A percentile compares a stretch with the other conserved stretches of the same genome.
phyloP scores from a whole-genome alignment of 305 asterid genomes.

The Fraxinus angustifolia region DNA sequence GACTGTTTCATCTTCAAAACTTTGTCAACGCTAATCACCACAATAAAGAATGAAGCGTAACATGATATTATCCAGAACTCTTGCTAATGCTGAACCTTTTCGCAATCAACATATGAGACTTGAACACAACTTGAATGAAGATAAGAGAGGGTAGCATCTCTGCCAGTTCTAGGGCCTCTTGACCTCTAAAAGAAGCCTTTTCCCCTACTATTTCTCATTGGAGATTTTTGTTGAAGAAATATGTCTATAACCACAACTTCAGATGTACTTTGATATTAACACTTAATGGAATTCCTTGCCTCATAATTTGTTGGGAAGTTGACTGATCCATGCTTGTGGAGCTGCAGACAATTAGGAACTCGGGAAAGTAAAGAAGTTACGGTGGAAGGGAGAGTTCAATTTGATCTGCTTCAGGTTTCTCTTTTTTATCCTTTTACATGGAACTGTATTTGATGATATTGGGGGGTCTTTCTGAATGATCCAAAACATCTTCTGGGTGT shows the following conservation, averaged over 20 bases:
- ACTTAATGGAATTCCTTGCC: conserved; percentile 4
- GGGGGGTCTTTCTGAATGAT: conserved; percentile 16
- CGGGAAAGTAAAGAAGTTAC: conserved; percentile 97
- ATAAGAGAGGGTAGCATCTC: neutral
- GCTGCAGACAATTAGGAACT: conserved; percentile 86
- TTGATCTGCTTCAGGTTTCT: conserved; percentile 91
- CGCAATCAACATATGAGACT: neutral
- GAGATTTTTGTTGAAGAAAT: conserved; percentile 1
- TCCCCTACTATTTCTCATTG: neutral
- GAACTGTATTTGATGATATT: conserved; percentile 15
- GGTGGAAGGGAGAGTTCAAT: conserved; percentile 95
- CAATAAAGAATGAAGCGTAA: conserved; percentile 8
- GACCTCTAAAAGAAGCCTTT: conserved; percentile 11
- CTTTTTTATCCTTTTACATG: neutral
- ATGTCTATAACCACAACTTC: neutral
- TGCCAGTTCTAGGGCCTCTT: neutral
- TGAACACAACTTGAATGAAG: neutral
- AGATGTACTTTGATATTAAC: neutral
- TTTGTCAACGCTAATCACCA: neutral
- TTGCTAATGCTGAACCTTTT: neutral
- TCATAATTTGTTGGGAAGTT: conserved; percentile 8
- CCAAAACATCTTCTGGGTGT: conserved; percentile 3
- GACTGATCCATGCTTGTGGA: conserved; percentile 34
- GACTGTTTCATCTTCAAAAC: conserved; percentile 8
- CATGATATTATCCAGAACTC: conserved; percentile 14